Percentiles rank a stretch among this genome's conserved stretches.
phyloP scores from a whole-genome alignment of 768 basidiomycete genomes.

The Neoboletus brunneissimus region DNA sequence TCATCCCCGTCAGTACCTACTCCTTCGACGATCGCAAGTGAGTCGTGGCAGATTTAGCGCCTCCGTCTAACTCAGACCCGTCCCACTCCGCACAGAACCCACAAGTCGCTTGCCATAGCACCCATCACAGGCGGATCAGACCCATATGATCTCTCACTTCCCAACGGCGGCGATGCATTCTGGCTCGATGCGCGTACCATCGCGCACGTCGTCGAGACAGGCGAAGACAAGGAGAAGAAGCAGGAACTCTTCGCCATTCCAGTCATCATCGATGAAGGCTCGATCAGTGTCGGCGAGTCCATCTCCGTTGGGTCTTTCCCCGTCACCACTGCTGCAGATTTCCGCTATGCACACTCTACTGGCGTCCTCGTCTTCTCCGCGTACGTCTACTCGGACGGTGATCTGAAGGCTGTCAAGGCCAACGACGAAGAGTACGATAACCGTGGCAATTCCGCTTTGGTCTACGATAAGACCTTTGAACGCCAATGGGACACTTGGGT shows the following conservation, averaged over 20 bases:
- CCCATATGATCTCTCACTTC: constrained; percentile 56
- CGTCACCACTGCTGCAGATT: constrained; percentile 64
- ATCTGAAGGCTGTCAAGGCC: constrained; percentile 62
- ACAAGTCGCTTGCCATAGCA: constrained; percentile 63
- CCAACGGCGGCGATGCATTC: constrained; percentile 71
- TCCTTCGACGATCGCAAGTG: constrained; percentile 74
- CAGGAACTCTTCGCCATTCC: constrained; percentile 61
- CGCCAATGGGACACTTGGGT: constrained; percentile 83
- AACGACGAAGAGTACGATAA: constrained; percentile 72
- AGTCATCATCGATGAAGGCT: constrained; percentile 41
- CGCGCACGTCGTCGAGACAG: constrained; percentile 58
- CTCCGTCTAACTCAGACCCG: not conserved
- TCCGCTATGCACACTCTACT: constrained; percentile 56
- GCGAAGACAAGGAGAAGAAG: constrained; percentile 45
- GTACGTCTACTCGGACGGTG: constrained; percentile 72
- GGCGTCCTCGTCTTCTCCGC: constrained; percentile 82
- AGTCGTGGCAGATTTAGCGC: constrained; percentile 23
- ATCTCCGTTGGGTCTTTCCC: constrained; percentile 62
- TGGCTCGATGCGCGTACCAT: constrained; percentile 75
- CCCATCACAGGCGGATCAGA: constrained; percentile 51
- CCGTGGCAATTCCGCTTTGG: constrained; percentile 67
- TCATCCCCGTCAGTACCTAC: constrained; percentile 65
- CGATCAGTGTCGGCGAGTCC: constrained; percentile 37
- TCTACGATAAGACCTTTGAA: constrained; percentile 66
- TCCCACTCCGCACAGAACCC: constrained; percentile 47